Evolutionary conservation across 768 basidiomycete species (phyloP).

Genomic region (Tulasnella sp.): DNA sequence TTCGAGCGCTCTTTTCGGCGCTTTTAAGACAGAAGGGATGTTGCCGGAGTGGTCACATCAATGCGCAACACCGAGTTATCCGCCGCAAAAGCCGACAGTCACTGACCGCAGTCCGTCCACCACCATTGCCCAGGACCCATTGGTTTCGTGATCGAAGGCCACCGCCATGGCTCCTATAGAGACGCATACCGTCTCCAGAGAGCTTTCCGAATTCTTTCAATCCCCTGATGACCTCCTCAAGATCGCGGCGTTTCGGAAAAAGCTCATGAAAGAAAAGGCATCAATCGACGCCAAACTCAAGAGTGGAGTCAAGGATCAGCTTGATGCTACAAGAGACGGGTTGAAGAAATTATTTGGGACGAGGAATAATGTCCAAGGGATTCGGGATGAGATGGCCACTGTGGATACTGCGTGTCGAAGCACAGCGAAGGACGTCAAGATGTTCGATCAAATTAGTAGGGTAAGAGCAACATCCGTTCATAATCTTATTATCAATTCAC

Average conservation of each 20-base stretch:
- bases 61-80: no score
- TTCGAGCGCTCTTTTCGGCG: no score
- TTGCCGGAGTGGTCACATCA: no score
- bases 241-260: conserved; percentile 79
- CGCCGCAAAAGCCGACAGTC: background rate
- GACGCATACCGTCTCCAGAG: conserved; percentile 1
- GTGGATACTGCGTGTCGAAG: conserved; percentile 68
- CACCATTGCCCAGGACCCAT: background rate
- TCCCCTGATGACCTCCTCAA: conserved; percentile 90
- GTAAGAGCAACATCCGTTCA: conserved; percentile 35
- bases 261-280: conserved; percentile 92
- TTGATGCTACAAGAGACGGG: conserved; percentile 82
- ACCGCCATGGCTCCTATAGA: conserved; percentile 6
- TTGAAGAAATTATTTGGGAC: conserved; percentile 70
- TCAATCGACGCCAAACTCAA: conserved; percentile 86
- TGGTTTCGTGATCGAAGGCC: background rate
- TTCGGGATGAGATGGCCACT: conserved; percentile 77
- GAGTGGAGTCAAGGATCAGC: conserved; percentile 83
- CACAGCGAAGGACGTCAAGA: conserved; percentile 63
- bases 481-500: background rate
- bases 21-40: no score
- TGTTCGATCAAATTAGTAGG: conserved; percentile 92
- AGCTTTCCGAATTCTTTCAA: conserved; percentile 59
- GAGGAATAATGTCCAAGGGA: conserved; percentile 59
- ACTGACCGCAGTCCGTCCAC: background rate